These are phyloP conservation scores for Carnegiea gigantea DNA, from an alignment of 179 eudicot species.

Conservation along the genomic window DNA sequence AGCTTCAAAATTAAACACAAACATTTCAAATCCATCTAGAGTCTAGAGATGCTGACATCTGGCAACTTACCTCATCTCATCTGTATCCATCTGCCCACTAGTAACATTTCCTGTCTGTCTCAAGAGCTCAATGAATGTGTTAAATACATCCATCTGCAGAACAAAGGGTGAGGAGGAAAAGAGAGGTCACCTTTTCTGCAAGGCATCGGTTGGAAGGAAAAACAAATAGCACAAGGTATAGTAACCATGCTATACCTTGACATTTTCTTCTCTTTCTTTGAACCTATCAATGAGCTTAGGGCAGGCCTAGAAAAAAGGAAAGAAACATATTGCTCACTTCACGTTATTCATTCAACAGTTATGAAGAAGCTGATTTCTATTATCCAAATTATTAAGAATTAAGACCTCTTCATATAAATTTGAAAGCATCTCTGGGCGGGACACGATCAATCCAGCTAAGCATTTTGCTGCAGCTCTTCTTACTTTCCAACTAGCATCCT, in stretches of 20 bases:
- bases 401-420: constrained; percentile 83
- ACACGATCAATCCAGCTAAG: constrained; percentile 84
- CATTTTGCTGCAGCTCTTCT: constrained; percentile 99
- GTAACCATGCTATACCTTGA: constrained; percentile 55
- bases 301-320: constrained; percentile 68
- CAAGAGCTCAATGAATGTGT: constrained; percentile 90
- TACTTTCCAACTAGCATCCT: constrained; percentile 99
- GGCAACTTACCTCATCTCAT: constrained; percentile 66
- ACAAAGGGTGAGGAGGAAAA: neutral
- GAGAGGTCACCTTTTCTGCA: neutral
- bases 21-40: neutral
- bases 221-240: neutral
- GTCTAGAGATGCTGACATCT: neutral
- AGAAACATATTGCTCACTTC: constrained; percentile 1
- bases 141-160: constrained; percentile 92
- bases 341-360: neutral
- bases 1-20: neutral
- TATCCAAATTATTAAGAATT: neutral
- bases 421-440: constrained; percentile 96
- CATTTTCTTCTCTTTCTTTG: constrained; percentile 98
- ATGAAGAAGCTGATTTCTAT: neutral
- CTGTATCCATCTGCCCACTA: constrained; percentile 76
- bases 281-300: constrained; percentile 98
- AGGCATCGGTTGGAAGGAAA: neutral
- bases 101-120: constrained; percentile 95